Evolutionary conservation across 1,284 basidiomycete species (phyloP).

Genomic region (Malassezia pachydermatis): DNA sequence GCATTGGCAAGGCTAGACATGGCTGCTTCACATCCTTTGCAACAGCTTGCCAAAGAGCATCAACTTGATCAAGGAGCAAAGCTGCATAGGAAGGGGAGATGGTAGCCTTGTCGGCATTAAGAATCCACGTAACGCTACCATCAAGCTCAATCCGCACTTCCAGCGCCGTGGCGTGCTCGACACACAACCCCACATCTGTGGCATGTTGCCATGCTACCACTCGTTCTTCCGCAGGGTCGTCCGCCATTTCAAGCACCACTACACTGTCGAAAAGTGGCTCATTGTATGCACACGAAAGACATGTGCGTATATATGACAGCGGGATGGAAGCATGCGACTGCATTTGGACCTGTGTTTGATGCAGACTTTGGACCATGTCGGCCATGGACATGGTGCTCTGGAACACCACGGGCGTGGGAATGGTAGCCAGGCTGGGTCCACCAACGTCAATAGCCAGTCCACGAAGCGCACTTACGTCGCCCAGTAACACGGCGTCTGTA

Average conservation of each 20-base stretch:
- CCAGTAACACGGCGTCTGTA: conserved; percentile 34
- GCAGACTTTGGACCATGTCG: conserved; percentile 22
- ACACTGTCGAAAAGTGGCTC: conserved; percentile 40
- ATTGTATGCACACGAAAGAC: conserved; percentile 27
- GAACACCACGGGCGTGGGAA: conserved; percentile 34
- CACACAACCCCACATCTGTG: conserved; percentile 30
- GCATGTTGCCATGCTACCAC: conserved; percentile 18
- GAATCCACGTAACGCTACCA: conserved; percentile 22
- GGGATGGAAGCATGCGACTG: conserved; percentile 25
- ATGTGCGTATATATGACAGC: conserved; percentile 26
- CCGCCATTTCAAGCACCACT: conserved; percentile 41
- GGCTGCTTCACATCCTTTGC: background rate
- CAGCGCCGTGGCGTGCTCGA: conserved; percentile 39
- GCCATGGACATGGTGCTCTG: conserved; percentile 10
- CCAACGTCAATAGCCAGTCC: conserved; percentile 23
- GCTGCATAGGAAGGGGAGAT: conserved; percentile 23
- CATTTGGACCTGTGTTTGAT: conserved; percentile 25
- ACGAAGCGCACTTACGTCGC: conserved; percentile 40
- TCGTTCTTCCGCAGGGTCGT: conserved; percentile 3
- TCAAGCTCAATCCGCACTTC: conserved; percentile 27
- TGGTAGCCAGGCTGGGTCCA: conserved; percentile 40
- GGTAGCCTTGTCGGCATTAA: conserved; percentile 23
- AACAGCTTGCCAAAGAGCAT: conserved; percentile 19
- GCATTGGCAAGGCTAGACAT: background rate
- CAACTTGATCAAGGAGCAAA: conserved; percentile 27